Base-by-base conservation (phyloP, 2,329 filamentous ascomycete species). In the Colletotrichum sp. region DNA sequence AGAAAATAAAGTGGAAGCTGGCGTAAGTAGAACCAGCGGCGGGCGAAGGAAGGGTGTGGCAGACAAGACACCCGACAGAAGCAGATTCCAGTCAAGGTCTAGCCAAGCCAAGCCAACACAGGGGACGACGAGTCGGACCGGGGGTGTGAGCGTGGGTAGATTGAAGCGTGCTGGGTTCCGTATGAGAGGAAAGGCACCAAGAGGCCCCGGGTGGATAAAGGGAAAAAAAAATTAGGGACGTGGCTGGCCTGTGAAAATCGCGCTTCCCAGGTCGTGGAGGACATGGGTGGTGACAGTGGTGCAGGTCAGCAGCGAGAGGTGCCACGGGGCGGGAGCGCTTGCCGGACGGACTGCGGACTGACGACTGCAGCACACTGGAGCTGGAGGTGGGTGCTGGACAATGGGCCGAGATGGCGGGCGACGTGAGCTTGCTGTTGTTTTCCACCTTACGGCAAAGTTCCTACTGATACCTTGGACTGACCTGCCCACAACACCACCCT, bases 21-120 rank as follows among this genome's bases (percentile, higher is more conserved):
- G 64, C 63, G 69, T 52, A 44, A 39, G 15, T 36, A 34, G 18
- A 64, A 36, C 71, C 66, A 72, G 64, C 74, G 68, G 70, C 18
- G 44, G 59, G 70, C 70, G 60, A 74, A 34, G 67, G 39, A 67
- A 65, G 60, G 74, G 70, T 74, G 73, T 82, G 6, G 81, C 80
- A 52, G 83, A 80, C 2, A 57, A 65, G 65, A 75, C 70, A 64
- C 66, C 81, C 80, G 18, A 81, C 83, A 79, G 85, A 28, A 76
- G 79, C 1, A 81, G 71, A 0, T 81, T 81, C 76, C 79, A 80
- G 16, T 68, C 69, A 49, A 68, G 70, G 55, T 64, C 73, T n/a
- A 60, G 69, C 55, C 55, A 75, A 36, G 62, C 72, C 52, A 75
- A 72, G 72, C 52, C 71, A 74, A 65, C 62, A 72, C 72, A 63